phyloP scores from a whole-genome alignment of 2,329 filamentous ascomycete species.

The Neopestalotiopsis sp. region DNA sequence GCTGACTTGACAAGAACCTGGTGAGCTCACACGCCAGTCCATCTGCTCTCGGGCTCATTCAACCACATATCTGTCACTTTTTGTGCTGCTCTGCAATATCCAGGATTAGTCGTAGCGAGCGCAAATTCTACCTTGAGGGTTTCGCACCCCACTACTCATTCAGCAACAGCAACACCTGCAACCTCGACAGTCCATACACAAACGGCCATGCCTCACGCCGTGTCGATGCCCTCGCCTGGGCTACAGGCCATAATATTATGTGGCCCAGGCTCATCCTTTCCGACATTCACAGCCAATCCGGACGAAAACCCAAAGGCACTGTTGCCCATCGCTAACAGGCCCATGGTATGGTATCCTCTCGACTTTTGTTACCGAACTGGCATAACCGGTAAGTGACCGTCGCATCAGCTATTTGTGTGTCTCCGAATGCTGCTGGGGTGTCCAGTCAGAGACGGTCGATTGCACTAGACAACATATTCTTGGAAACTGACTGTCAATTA shows the following conservation, averaged over 20 bases:
- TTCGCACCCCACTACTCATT: slow-evolving; percentile 8
- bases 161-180: slow-evolving; percentile 16
- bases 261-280: slow-evolving; percentile 80
- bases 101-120: neutral
- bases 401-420: neutral
- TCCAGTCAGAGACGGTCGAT: neutral
- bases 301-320: slow-evolving; percentile 84
- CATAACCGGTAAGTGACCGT: slow-evolving; percentile 65
- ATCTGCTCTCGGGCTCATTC: neutral
- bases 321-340: slow-evolving; percentile 81
- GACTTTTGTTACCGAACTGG: slow-evolving; percentile 86
- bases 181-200: neutral
- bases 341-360: slow-evolving; percentile 89
- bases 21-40: neutral
- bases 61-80: too few relatives aligned
- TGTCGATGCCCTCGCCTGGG: slow-evolving; percentile 74
- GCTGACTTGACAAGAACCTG: neutral
- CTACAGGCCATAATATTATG: slow-evolving; percentile 85
- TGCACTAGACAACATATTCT: neutral
- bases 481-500: slow-evolving; percentile 33
- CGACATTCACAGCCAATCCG: slow-evolving; percentile 81
- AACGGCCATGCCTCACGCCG: slow-evolving; percentile 73
- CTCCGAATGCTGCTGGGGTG: neutral
- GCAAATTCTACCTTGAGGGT: neutral
- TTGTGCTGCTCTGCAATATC: neutral